Base-by-base conservation (phyloP, 805 yeast genomes). In the Kuraishia ogatae region DNA sequence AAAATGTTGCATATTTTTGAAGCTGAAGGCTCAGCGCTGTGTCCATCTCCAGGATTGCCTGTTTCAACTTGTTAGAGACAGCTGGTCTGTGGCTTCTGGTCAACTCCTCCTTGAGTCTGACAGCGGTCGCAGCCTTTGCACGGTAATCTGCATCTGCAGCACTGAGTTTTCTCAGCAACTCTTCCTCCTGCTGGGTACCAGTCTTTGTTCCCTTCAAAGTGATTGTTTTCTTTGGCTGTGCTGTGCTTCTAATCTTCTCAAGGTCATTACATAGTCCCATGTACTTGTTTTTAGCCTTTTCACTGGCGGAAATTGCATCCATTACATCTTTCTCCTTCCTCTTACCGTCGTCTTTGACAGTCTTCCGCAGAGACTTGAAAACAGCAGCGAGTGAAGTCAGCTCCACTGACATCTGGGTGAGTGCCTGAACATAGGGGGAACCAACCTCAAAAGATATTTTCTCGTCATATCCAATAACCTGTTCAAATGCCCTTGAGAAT, bases 121-220 rank as follows among this genome's bases (percentile, higher is more conserved):
- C 85, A 29, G 94, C 87, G 1, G 81, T 71, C 48, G 84, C 79
- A 4, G 91, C 96, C 64, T 81, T 87, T 63, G 80, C 82, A 66
- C 85, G 84, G 71, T 90, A 94, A 59, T 94, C 99, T 54, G 81
- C 78, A 68, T 94, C 97, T 0, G 97, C 96, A 54, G 75, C 71
- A 60, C 86, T 89, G 51, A 94, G 89, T 65, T 93, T 92, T 54
- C 84, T 73, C 58, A 80, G 83, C 20, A 93, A 74, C 52, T 92
- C 97, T 65, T 93, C 98, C 66, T 94, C 98, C 66, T 85, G 88
- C 71, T 93, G 97, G 53, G 85, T 86, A 1, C 87, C 83, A 0
- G 91, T 84, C 60, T 85, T 86, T 48, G 89, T 81, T 57, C 87
- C 86, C 65, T 89, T 89, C 66, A 94, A 78, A 1, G 93, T 82